Conservation (phyloP, 768 basidiomycete genomes). For the Suillus luteus region DNA sequence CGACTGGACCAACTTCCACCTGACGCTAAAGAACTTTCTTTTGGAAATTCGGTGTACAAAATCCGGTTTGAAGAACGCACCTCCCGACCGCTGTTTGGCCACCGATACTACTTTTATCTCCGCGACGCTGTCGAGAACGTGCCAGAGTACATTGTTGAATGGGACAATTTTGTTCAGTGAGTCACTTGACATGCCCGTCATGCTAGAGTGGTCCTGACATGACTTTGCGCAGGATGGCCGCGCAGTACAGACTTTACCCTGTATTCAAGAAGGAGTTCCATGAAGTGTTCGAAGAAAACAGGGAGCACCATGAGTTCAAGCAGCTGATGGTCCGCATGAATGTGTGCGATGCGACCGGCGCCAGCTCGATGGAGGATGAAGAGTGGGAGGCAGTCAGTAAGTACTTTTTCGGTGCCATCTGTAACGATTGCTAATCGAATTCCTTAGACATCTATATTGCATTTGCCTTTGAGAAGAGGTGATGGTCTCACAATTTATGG, state of each 20-base stretch:
- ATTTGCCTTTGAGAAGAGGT: conserved; percentile 83
- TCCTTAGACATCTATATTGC: conserved; percentile 85
- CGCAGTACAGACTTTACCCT: conserved; percentile 72
- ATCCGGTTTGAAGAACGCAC: conserved; percentile 81
- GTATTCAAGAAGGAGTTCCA: conserved; percentile 90
- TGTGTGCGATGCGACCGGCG: conserved; percentile 83
- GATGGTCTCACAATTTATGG: conserved; percentile 14
- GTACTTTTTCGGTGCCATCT: conserved; percentile 34
- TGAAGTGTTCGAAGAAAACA: conserved; percentile 81
- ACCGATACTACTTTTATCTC: conserved; percentile 93
- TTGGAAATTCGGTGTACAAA: conserved; percentile 89
- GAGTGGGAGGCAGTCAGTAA: conserved; percentile 99
- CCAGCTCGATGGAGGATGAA: conserved; percentile 90
- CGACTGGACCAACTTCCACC: conserved; percentile 71
- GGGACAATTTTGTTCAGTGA: conserved; percentile 89
- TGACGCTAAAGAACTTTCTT: conserved; percentile 69
- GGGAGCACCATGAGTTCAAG: conserved; percentile 76
- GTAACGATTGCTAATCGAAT: background rate
- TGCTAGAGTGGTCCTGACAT: conserved; percentile 16
- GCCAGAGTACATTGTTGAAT: conserved; percentile 95
- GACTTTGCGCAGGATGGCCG: conserved; percentile 64
- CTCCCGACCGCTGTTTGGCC: conserved; percentile 71
- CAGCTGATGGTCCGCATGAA: conserved; percentile 88
- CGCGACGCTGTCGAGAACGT: conserved; percentile 96
- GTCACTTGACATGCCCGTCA: conserved; percentile 22